Evolutionary conservation across 352 stramenopile genomes (phyloP).

Genomic region (Phytophthora niederhauseri): DNA sequence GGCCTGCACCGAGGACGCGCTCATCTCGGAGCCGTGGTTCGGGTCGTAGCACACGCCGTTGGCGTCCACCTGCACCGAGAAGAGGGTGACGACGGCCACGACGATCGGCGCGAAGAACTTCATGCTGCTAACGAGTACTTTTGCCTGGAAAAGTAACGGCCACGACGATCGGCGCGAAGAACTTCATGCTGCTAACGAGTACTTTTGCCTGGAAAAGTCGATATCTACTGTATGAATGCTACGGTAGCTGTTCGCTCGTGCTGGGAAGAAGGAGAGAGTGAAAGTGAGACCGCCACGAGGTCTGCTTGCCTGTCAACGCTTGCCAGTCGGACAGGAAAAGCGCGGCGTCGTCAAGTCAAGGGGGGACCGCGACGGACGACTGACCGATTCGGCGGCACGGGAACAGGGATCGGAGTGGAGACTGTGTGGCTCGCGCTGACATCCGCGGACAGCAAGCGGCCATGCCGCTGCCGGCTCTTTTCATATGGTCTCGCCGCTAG

Average conservation of each 20-base stretch:
- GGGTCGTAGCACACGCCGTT: conserved; percentile 79
- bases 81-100: conserved; percentile 40
- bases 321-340: conserved; percentile 31
- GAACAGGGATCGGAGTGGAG: conserved; percentile 17
- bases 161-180: conserved; percentile 36
- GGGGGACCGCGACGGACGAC: conserved; percentile 20
- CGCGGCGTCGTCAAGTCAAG: neutral
- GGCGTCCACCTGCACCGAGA: conserved; percentile 47
- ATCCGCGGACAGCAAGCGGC: conserved; percentile 23
- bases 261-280: conserved; percentile 27
- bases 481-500: conserved; percentile 25
- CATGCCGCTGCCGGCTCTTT: conserved; percentile 28
- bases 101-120: conserved; percentile 45
- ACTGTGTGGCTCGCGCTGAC: conserved; percentile 28
- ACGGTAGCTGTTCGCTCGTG: conserved; percentile 13
- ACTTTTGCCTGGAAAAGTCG: conserved; percentile 38
- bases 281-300: conserved; percentile 23
- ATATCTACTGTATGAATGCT: neutral
- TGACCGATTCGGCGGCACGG: conserved; percentile 16
- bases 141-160: conserved; percentile 40
- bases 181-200: conserved; percentile 45
- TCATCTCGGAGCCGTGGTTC: conserved; percentile 52
- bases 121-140: conserved; percentile 39
- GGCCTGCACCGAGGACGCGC: conserved; percentile 32
- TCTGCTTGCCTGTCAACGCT: conserved; percentile 4